Evolutionary conservation across 2,329 filamentous ascomycete genomes (phyloP), one percentile per base, ranked within the genome.

Genomic region (Allantophomopsis cytisporea): DNA sequence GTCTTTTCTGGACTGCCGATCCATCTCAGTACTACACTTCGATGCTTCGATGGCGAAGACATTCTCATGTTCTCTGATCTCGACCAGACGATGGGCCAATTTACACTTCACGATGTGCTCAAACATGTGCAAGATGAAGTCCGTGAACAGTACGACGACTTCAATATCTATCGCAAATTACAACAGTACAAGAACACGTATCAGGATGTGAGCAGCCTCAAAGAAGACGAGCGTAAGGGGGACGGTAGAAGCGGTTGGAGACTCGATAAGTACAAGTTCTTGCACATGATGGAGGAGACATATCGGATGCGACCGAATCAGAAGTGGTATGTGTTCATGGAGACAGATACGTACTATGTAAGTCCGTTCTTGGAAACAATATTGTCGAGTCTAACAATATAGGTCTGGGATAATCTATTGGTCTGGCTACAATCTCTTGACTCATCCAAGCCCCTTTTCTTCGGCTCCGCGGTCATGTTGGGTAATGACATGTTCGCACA

Each of bases 231-330:
- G 14, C 37, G 49, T 17, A 39, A 48, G 31, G 53, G 57, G 28
- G 54, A 51, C 40, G 41, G 58, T 41, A 43, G 49, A 44, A 56
- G 62, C 16, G 62, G 61, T 2, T 76, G 71, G 73, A 61, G 58
- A 14, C 53, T 77, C 31, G 73, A 77, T 58, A 76, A 74, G 56
- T 77, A 73, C 59, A 77, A 77, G 55, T 75, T 73, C 51, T 59
- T 74, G 35, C 71, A 74, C 50, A 73, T 76, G 51, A 65, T 71
- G 11, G 65, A 73, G 53, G 70, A 72, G 55, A 54, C 67, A 1
- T 75, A 65, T 47, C 49, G 55, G 17, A 54, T 68, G 54, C 62
- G 65, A 7, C 71, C 71, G 8, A 50, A 61, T 41, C 65, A 65
- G 41, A 67, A 74, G 46, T 77, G 73, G 72, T 77, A 73, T 48